Percentiles rank a stretch among this genome's conserved stretches.
Evolutionary conservation across 148 eudicot genomes (phyloP).

Genomic region (Fallopia convolvulus): DNA sequence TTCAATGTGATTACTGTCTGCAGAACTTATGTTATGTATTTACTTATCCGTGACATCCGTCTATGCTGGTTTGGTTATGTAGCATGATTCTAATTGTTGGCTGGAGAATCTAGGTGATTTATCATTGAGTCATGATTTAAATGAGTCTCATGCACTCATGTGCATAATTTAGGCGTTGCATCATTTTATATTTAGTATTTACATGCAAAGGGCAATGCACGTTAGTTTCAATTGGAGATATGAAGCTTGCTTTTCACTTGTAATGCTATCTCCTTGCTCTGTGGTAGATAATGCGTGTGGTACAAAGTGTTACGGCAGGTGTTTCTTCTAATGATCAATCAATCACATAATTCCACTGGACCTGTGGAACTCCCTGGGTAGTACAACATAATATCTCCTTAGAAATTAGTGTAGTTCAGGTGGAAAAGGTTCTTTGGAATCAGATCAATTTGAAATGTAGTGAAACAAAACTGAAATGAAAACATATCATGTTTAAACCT

Average conservation of each 20-base stretch:
- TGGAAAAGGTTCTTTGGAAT: slow-evolving; percentile 1
- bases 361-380: background rate
- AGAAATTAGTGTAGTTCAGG: background rate
- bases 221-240: background rate
- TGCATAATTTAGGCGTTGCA: background rate
- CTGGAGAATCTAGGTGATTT: background rate
- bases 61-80: background rate
- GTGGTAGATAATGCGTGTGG: background rate
- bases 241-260: background rate
- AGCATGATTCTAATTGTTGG: background rate
- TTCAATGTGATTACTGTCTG: too few relatives aligned
- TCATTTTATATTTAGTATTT: background rate
- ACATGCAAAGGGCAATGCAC: background rate
- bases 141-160: background rate
- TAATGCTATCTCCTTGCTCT: background rate
- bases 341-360: background rate
- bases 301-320: background rate
- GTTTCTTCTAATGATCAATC: background rate
- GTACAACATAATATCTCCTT: background rate
- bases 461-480: background rate
- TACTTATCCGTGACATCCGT: background rate
- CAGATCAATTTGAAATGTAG: background rate
- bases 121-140: background rate
- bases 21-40: background rate
- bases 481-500: background rate